Percentiles rank a stretch among this genome's conserved stretches.
Conservation (phyloP, 164 flowering plant species). For the Macadamia tetraphylla region DNA sequence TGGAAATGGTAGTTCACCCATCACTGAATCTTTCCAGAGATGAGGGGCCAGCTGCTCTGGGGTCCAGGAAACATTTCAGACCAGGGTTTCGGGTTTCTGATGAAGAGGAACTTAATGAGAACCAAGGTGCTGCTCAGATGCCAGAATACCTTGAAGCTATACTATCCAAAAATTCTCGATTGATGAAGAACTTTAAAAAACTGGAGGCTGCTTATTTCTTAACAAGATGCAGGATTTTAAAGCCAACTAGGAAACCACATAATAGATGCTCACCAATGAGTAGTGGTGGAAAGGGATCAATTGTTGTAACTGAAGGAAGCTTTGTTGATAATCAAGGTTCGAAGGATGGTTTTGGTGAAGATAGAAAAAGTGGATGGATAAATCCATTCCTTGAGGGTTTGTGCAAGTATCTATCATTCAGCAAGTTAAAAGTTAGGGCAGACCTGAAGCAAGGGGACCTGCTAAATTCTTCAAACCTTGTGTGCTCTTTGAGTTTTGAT, state of each 20-base stretch:
- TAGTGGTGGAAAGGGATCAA: constrained; percentile 56
- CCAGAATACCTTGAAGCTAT: constrained; percentile 37
- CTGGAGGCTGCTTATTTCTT: constrained; percentile 78
- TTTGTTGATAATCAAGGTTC: constrained; percentile 51
- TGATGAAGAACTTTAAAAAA: constrained; percentile 83
- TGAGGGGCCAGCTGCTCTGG: constrained; percentile 38
- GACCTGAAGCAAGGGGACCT: constrained; percentile 94
- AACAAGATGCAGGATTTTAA: constrained; percentile 52
- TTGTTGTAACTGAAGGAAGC: constrained; percentile 64
- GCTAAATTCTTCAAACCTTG: constrained; percentile 81
- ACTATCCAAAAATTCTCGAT: constrained; percentile 50
- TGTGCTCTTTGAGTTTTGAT: constrained; percentile 88
- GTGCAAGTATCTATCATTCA: constrained; percentile 81
- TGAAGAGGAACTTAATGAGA: constrained; percentile 33
- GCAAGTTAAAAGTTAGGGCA: constrained; percentile 76
- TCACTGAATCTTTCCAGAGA: constrained; percentile 23
- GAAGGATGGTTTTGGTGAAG: constrained; percentile 33
- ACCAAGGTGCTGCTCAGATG: constrained; percentile 24
- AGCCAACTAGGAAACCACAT: constrained; percentile 25
- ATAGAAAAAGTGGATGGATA: constrained; percentile 61
- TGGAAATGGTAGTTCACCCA: constrained; percentile 23
- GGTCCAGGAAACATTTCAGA: constrained; percentile 57
- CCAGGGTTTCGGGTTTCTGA: constrained; percentile 23
- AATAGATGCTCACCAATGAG: constrained; percentile 36
- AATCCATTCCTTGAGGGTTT: constrained; percentile 86